These are phyloP conservation scores for Dendrothele bispora DNA, from an alignment of 768 basidiomycete species.

Conservation along the genomic window DNA sequence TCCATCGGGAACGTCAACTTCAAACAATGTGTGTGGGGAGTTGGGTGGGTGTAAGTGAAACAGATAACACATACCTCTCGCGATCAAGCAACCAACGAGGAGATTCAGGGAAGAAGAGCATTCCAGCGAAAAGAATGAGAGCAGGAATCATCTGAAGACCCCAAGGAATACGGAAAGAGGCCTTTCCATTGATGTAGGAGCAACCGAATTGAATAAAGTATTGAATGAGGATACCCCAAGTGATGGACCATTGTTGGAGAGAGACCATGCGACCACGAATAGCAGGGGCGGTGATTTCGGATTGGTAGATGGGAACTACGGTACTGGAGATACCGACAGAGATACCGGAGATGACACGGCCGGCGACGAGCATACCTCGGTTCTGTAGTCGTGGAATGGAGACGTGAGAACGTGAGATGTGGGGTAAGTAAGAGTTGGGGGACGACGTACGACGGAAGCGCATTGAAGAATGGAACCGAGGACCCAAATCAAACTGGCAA, in stretches of 20 bases:
- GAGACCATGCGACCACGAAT: conserved; percentile 78
- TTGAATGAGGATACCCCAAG: conserved; percentile 76
- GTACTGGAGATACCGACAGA: conserved; percentile 68
- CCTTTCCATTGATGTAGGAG: conserved; percentile 67
- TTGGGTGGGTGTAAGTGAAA: not conserved
- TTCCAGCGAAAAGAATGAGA: conserved; percentile 63
- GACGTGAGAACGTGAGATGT: not conserved
- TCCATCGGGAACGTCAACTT: too few relatives aligned
- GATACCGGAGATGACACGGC: conserved; percentile 66
- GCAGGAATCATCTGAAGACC: conserved; percentile 80
- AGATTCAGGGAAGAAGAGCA: conserved; percentile 67
- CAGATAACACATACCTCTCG: conserved; percentile 36
- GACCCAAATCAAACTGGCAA: conserved; percentile 71
- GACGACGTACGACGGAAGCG: conserved; percentile 42
- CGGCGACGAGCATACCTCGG: conserved; percentile 74
- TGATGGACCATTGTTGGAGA: conserved; percentile 79
- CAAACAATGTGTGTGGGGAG: too few relatives aligned
- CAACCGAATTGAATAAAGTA: conserved; percentile 78
- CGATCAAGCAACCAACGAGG: conserved; percentile 75
- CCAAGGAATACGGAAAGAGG: conserved; percentile 82
- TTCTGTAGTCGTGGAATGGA: conserved; percentile 21
- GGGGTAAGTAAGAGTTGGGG: too few relatives aligned
- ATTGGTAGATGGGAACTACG: conserved; percentile 74
- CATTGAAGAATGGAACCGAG: conserved; percentile 74
- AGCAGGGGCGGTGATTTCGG: conserved; percentile 67